Evolutionary conservation across 2,329 filamentous ascomycete genomes (phyloP), one percentile per base, ranked within the genome.

Genomic region (Fonsecaea monophora): DNA sequence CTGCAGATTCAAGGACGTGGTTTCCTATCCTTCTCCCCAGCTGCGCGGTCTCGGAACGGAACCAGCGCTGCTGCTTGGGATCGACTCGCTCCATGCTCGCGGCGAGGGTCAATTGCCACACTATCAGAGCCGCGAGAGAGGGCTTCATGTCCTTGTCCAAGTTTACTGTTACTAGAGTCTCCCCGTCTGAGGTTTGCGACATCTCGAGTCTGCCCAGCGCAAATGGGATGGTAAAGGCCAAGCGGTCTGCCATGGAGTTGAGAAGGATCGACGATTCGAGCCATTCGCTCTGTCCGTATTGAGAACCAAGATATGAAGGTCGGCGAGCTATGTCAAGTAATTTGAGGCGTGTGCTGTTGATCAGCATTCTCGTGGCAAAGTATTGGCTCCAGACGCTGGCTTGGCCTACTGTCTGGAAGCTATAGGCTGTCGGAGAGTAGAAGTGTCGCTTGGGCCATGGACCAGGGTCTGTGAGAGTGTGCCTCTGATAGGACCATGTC

Each of bases 131-230:
- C 1, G 67, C 68, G 15, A 69, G 21, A 61, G 64, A 68, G 30
- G 72, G 72, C 56, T 64, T 71, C 21, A 71, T 68, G 6, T 69
- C 65, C 9, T 69, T 50, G 38, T 69, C 53, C 10, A 10, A 60
- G 21, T 59, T 58, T 34, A 75, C 75, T 5, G 48, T 21, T 7
- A 35, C 62, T 89, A 90, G 84, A 30, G 37, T 25, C 37, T 25
- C 30, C 30, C n/a, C 12, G 35, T 9, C n/a, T 50, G 21, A 15
- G 10, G 13, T 10, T 12, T 40, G 7, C 53, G 35, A 2, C 9
- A 53, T 9, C 37, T 63, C 18, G 35, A 66, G 13, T 34, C 32
- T 58, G 15, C 63, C 64, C 30, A 68, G 50, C 15, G 48, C 60
- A 53, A 68, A 68, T 2, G 66, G 62, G 3, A 62, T 37, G 15